Evolutionary conservation across 768 basidiomycete genomes (phyloP), one percentile per base, ranked within the genome.

Genomic region (Lactarius psammicola): DNA sequence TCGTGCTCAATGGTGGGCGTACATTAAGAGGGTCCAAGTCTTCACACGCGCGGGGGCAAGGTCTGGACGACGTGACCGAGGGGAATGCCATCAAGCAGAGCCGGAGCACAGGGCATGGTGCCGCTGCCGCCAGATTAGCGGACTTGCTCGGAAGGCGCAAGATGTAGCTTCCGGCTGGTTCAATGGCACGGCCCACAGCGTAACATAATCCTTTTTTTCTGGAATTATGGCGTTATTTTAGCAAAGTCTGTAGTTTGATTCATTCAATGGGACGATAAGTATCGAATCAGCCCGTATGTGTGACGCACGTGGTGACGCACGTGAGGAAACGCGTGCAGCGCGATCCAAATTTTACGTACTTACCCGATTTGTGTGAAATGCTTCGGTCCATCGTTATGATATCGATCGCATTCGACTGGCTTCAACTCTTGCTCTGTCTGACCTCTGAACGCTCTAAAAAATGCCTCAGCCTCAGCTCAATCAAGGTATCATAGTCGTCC

Each of bases 101-200:
- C 63, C 65, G 56, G 23, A 71, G 70, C 34, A 62, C 61, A 38
- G 63, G 70, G 49, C 68, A 76, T 60, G 82, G 85, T 8, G 76
- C 83, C 26, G 87, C 85, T 10, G 84, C 81, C 30, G 80, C 79
- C 26, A 83, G 76, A 73, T 74, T 88, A 72, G 82, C 78, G 60
- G 84, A 87, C 72, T 71, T 88, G 66, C 73, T 88, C 71, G 79
- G 80, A 59, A 75, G 79, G 64, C 63, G 67, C 13, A 68, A 62
- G 49, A 26, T 28, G 49, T 51, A 51, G 49, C 26, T 51, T 15
- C 15, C 3, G 10, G 42, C 20, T n/a, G 42, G 42, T 40, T 18
- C 40, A 18, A 40, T 2, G 40, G 20, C 42, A n/a, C 20, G 38
- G 30, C 17, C 18, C 56, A 60, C 36, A 60, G 53, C 30, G 31